These are phyloP conservation scores for Lachnellula hyalina DNA, from an alignment of 2,329 filamentous ascomycete species.

Conservation along the genomic window DNA sequence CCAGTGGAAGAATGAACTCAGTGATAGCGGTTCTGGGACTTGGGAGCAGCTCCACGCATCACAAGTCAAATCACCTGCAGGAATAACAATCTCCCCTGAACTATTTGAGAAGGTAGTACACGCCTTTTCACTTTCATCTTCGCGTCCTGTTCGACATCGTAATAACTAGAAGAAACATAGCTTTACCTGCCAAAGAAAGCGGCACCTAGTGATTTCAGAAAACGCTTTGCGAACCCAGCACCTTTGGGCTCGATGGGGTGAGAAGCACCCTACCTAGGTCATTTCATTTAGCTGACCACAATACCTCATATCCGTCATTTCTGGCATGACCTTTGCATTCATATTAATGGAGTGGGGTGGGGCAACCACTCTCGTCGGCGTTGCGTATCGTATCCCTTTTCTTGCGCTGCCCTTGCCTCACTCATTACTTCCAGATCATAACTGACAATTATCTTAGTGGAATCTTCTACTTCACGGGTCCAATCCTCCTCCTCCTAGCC, in stretches of 20 bases:
- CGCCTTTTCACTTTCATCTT: too few relatives aligned
- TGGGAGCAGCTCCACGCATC: conserved; percentile 2
- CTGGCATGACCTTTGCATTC: conserved; percentile 14
- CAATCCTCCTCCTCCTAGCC: conserved; percentile 41
- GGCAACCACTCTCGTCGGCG: conserved; percentile 16
- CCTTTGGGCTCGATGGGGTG: conserved; percentile 23
- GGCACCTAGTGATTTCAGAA: conserved; percentile 14
- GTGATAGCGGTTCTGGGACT: background rate
- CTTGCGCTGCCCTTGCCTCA: background rate
- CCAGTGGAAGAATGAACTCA: background rate
- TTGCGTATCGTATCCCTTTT: conserved; percentile 12
- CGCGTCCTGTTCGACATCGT: background rate
- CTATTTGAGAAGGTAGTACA: conserved; percentile 21
- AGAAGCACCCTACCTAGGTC: background rate
- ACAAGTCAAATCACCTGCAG: conserved; percentile 13
- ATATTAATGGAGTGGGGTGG: conserved; percentile 24
- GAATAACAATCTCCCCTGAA: conserved; percentile 22
- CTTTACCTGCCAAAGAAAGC: conserved; percentile 20
- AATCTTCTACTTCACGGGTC: conserved; percentile 33
- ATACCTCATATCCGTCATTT: conserved; percentile 34
- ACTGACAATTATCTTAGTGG: conserved; percentile 9
- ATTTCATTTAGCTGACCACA: background rate
- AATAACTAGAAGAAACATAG: conserved; percentile 2
- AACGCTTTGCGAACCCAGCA: conserved; percentile 23
- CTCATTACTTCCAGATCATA: background rate